Conservation (phyloP, 441 rosid species). For the Monsonia emarginata region DNA sequence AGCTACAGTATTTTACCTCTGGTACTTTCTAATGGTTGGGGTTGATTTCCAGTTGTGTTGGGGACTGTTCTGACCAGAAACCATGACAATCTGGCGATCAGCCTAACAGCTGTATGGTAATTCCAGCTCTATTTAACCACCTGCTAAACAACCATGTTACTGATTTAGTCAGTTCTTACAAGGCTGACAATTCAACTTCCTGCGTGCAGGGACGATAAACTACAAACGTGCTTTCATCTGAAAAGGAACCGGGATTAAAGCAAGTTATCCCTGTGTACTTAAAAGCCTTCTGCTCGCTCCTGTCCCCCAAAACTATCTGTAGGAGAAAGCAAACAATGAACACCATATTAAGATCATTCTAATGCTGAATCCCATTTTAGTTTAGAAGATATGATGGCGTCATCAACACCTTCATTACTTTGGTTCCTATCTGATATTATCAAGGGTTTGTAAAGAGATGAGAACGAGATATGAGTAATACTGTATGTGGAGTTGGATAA, state of each 20-base stretch:
- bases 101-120: neutral
- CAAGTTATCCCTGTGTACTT: slow-evolving; percentile 69
- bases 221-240: slow-evolving; percentile 63
- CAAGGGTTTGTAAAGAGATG: neutral
- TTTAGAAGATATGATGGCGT: neutral
- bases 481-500: slow-evolving; percentile 85
- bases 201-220: slow-evolving; percentile 74
- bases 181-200: slow-evolving; percentile 67
- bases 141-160: slow-evolving; percentile 8
- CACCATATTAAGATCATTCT: neutral
- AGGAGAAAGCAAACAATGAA: slow-evolving; percentile 2
- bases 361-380: neutral
- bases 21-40: neutral
- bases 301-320: slow-evolving; percentile 81
- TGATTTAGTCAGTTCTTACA: slow-evolving; percentile 27
- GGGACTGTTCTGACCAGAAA: neutral
- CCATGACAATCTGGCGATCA: neutral
- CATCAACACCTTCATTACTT: neutral
- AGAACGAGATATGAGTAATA: slow-evolving; percentile 11
- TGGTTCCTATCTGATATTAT: neutral
- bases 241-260: slow-evolving; percentile 86
- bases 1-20: neutral
- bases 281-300: slow-evolving; percentile 72
- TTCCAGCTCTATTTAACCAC: neutral
- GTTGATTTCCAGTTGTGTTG: neutral